Conservation (phyloP, 169 alveolate species). For the Perkinsus marinus region DNA sequence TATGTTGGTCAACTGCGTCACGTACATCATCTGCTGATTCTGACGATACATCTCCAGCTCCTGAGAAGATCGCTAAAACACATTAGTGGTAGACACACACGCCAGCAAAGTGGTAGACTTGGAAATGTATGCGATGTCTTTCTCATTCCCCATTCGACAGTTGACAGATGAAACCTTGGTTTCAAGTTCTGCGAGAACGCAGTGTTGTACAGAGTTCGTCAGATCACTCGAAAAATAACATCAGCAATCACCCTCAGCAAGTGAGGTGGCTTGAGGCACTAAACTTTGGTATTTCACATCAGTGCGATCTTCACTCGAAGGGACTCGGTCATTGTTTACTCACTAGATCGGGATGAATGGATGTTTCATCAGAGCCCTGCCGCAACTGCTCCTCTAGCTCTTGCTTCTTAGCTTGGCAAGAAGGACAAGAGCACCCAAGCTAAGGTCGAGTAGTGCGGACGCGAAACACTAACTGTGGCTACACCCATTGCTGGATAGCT, state of each 20-base stretch:
- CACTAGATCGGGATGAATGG: neutral
- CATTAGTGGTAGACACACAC: no score
- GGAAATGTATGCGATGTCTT: no score
- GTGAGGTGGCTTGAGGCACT: no score
- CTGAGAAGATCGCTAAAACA: neutral
- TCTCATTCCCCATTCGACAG: no score
- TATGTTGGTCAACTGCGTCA: neutral
- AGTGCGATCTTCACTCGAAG: no score
- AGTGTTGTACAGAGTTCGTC: no score
- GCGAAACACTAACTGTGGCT: neutral
- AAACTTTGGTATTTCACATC: no score
- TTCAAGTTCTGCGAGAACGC: no score
- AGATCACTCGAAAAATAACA: no score
- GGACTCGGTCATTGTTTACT: neutral
- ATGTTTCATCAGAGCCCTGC: neutral
- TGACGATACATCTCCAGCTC: neutral
- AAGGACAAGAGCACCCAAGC: neutral
- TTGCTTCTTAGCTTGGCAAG: neutral
- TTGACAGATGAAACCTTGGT: no score
- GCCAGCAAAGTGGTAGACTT: no score
- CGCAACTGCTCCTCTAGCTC: neutral
- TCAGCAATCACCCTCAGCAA: no score
- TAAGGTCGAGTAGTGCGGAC: neutral
- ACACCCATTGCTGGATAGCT: neutral
- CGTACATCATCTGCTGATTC: neutral